Evolutionary conservation across 169 alveolate species (phyloP), one percentile per base, ranked within the genome.

Genomic region (Miamiensis avidus): DNA sequence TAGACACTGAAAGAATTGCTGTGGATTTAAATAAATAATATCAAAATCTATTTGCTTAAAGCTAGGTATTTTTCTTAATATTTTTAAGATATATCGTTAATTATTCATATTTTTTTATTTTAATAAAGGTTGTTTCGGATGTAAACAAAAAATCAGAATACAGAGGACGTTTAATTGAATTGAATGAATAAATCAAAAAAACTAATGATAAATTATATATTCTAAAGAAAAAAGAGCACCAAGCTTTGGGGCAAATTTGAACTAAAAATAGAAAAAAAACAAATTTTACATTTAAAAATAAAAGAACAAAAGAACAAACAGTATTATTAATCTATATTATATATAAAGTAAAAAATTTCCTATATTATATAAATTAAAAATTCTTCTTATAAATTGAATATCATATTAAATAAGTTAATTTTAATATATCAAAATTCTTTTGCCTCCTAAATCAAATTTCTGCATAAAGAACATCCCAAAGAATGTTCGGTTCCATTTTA

Each of bases 401-500:
- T n/a, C n/a, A n/a, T n/a, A n/a, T 49, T 49, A 49, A 11, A 11
- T 11, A 73, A 15, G 25, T 76, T 6, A 31, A 0, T 76, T 29
- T 15, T 0, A n/a, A 25, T 29, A n/a, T 26, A 32, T 87, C 90
- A 91, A 84, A 89, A 91, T 30, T 82, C 89, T 75, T 82, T 90
- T 1, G 74, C 76, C 78, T 89, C 89, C 29, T 84, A 83, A 32
- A 83, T 85, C 30, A 78, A 31, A 88, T 93, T 95, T 86, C 96
- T 94, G 78, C 98, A 96, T 65, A 96, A 72, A 27, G 96, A 92
- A 81, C 98, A 96, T 29, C 98, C 98, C 29, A 96, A 84, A 33
- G 97, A 93, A 86, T 83, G 91, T 88, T 96, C 98, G 76, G 94
- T 94, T 81, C 98, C 98, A 82, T 96, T 96, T 0, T 95, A 95